These are phyloP conservation scores for Acacia crassicarpa DNA, from an alignment of 306 rosid genomes.

Conservation along the genomic window DNA sequence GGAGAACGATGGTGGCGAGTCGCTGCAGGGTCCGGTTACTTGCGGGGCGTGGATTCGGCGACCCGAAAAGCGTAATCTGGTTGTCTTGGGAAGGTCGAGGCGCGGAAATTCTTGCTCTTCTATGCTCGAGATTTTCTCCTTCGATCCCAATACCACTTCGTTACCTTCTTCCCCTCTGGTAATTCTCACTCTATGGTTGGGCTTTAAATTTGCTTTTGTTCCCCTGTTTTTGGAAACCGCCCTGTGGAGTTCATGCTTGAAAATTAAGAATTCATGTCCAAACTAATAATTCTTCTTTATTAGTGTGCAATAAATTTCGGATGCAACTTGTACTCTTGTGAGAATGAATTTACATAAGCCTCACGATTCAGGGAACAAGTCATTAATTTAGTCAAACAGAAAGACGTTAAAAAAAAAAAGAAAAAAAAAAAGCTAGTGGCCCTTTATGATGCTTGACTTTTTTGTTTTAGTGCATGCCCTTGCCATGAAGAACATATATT, in stretches of 20 bases:
- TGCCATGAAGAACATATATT: slow-evolving; percentile 20
- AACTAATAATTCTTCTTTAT: not conserved
- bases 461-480: slow-evolving; percentile 4
- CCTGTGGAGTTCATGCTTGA: not conserved
- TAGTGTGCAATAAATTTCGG: not conserved
- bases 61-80: slow-evolving; percentile 68
- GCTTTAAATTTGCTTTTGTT: not conserved
- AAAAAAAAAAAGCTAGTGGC: too few species aligned
- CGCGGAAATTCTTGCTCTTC: slow-evolving; percentile 59
- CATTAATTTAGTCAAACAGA: not conserved
- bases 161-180: slow-evolving; percentile 80
- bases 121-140: slow-evolving; percentile 69
- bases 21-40: slow-evolving; percentile 64
- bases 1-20: slow-evolving; percentile 58
- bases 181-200: slow-evolving; percentile 6
- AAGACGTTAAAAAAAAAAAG: too few species aligned
- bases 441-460: not conserved
- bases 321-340: not conserved
- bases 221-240: not conserved
- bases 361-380: too few species aligned
- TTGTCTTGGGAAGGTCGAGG: slow-evolving; percentile 65
- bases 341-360: not conserved
- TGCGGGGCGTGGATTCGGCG: slow-evolving; percentile 94
- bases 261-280: not conserved
- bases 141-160: slow-evolving; percentile 65